Conservation (phyloP, 2,329 filamentous ascomycete genomes). For the Volutella citrinella region DNA sequence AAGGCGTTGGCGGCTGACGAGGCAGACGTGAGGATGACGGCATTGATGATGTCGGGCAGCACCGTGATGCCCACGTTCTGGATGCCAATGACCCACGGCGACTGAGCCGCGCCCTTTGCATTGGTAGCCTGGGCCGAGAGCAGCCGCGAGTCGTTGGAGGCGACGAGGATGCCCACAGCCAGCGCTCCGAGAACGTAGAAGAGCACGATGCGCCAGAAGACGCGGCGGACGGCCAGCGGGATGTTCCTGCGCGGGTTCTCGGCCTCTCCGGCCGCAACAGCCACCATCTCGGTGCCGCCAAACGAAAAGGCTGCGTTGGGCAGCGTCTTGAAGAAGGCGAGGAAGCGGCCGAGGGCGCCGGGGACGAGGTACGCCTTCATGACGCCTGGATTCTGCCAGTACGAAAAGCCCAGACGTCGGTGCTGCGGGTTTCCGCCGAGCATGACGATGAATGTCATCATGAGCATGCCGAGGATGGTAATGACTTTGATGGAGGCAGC, state of each 20-base stretch:
- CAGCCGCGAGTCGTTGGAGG: slow-evolving; percentile 2
- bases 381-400: slow-evolving; percentile 7
- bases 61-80: not conserved
- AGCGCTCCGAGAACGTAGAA: slow-evolving; percentile 4
- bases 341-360: slow-evolving; percentile 3
- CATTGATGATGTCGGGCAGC: slow-evolving; percentile 1
- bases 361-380: slow-evolving; percentile 2
- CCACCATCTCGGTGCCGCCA: slow-evolving; percentile 4
- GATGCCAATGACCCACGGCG: slow-evolving; percentile 4
- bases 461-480: slow-evolving; percentile 5
- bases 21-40: slow-evolving; percentile 1
- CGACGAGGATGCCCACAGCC: not conserved
- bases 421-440: slow-evolving; percentile 2
- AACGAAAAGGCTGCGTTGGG: slow-evolving; percentile 4
- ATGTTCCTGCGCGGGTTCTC: slow-evolving; percentile 6
- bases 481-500: slow-evolving; percentile 5
- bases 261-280: slow-evolving; percentile 3
- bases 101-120: not conserved
- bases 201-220: slow-evolving; percentile 3
- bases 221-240: slow-evolving; percentile 3
- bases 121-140: not conserved
- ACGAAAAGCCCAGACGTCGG: slow-evolving; percentile 7
- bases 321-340: slow-evolving; percentile 5
- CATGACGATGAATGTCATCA: slow-evolving; percentile 5
- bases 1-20: too few relatives aligned